Base-by-base conservation (phyloP, 768 basidiomycete genomes). In the Termitomyces bulborhizus region DNA sequence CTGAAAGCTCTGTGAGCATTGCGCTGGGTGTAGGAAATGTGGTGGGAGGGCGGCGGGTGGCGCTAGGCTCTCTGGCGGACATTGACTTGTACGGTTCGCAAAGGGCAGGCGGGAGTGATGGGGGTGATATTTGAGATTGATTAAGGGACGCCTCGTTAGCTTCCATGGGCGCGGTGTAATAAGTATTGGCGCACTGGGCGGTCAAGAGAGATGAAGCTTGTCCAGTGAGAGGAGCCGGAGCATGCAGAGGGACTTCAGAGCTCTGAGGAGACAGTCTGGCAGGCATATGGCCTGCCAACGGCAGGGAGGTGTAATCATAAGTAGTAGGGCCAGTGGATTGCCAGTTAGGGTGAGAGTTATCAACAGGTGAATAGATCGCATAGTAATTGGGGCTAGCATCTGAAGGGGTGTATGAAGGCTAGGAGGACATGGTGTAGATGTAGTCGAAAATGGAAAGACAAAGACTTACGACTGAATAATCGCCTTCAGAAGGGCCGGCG, bases 21-120 rank as follows among this genome's bases (percentile, higher is more conserved):
- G 86, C 84, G 37, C 79, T 81, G 1, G 86, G 86, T 0, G 86
- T 88, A 1, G 79, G 85, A 60, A 88, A 85, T 2, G 78, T 81
- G 1, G 65, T 57, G 54, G 72, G 74, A 0, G 64, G 55, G 0
- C 60, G 62, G 21, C 62, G 48, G 21, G 46, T 43, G 15, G 56
- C 21, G 31, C 32, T 50, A 36, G 44, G 49, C 15, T 53, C 54
- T 18, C 54, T 43, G 46, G 58, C 24, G n/a, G 57, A 27, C 31
- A 39, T 26, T 36, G 54, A 16, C 9, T 60, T 51, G 44, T 58
- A 51, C 3, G 59, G 24, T 8, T 62, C 54, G 51, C 46, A 39
- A 18, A 46, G 37, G 8, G 46, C 4, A 16, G 29, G 43, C 15
- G 51, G 36, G 6, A 40, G 29, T 46, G 57, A 21, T 6, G 47